Conservation (phyloP, 176 grass and related monocot genomes). For the Areca catechu region DNA sequence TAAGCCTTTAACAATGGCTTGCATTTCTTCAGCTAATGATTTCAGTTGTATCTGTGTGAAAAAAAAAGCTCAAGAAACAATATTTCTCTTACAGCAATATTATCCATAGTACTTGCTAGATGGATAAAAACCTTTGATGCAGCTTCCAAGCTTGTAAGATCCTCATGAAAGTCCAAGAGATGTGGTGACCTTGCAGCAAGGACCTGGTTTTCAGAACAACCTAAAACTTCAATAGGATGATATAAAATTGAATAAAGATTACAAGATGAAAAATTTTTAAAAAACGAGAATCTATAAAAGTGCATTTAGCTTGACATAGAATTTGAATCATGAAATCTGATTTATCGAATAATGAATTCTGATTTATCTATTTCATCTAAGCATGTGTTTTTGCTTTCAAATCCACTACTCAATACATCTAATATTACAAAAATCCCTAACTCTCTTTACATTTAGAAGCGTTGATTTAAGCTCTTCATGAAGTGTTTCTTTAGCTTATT, state of each 20-base stretch:
- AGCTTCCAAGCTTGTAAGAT: slow-evolving; percentile 79
- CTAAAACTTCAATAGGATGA: neutral
- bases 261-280: too few species aligned
- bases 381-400: too few species aligned
- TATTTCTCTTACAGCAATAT: slow-evolving; percentile 17
- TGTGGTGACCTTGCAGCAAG: slow-evolving; percentile 66
- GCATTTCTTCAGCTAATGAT: slow-evolving; percentile 98
- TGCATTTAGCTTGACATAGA: too few species aligned
- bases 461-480: too few species aligned
- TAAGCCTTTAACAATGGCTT: slow-evolving; percentile 84
- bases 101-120: slow-evolving; percentile 10
- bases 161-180: slow-evolving; percentile 78
- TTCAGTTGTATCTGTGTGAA: slow-evolving; percentile 87
- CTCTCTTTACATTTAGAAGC: too few species aligned
- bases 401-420: too few species aligned
- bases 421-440: too few species aligned
- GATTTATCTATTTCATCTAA: too few species aligned
- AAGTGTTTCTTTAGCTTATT: too few species aligned
- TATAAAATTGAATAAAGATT: neutral
- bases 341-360: too few species aligned
- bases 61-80: slow-evolving; percentile 14
- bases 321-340: too few species aligned
- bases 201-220: slow-evolving; percentile 31
- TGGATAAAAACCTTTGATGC: slow-evolving; percentile 79
- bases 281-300: too few species aligned